Percentiles rank a stretch among this genome's conserved stretches.
Evolutionary conservation across 306 rosid species (phyloP).

Genomic region (Arachis hypogaea): DNA sequence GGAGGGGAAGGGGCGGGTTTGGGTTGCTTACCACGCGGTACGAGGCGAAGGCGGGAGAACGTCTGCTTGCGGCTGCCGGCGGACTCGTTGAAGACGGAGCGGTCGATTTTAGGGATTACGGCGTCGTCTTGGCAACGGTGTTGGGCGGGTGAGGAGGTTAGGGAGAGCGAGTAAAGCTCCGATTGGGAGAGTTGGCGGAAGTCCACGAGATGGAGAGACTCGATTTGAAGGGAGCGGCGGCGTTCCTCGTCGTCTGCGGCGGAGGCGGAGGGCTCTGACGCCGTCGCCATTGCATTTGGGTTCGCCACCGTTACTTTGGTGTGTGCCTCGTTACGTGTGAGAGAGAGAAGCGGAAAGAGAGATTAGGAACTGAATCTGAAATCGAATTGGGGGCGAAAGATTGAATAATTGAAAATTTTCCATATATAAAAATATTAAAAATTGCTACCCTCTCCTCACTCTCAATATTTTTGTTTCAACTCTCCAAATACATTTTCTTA

Average conservation of each 20-base stretch:
- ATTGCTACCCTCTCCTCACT: not conserved
- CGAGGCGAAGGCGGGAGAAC: conserved; percentile 77
- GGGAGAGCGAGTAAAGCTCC: conserved; percentile 70
- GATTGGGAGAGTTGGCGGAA: conserved; percentile 74
- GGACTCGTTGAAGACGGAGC: conserved; percentile 87
- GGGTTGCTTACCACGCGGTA: conserved; percentile 56
- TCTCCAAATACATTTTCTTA: too few species aligned
- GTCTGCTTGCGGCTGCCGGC: conserved; percentile 97
- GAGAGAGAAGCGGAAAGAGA: not conserved
- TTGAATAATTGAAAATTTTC: not conserved
- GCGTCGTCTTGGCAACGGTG: conserved; percentile 49
- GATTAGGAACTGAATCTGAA: not conserved
- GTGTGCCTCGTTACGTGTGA: not conserved
- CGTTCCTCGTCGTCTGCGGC: conserved; percentile 8
- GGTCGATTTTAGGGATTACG: conserved; percentile 79
- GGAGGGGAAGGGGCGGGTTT: conserved; percentile 25
- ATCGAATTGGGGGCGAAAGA: not conserved
- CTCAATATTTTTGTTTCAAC: too few species aligned
- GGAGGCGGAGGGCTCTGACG: conserved; percentile 43
- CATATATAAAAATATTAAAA: not conserved
- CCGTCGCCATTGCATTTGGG: conserved; percentile 55
- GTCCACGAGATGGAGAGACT: conserved; percentile 60
- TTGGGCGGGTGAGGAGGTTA: conserved; percentile 44
- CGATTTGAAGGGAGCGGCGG: conserved; percentile 21
- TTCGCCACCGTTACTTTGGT: conserved; percentile 26